Base-by-base conservation (phyloP, 345 rosid genomes). In the Citrus maxima region DNA sequence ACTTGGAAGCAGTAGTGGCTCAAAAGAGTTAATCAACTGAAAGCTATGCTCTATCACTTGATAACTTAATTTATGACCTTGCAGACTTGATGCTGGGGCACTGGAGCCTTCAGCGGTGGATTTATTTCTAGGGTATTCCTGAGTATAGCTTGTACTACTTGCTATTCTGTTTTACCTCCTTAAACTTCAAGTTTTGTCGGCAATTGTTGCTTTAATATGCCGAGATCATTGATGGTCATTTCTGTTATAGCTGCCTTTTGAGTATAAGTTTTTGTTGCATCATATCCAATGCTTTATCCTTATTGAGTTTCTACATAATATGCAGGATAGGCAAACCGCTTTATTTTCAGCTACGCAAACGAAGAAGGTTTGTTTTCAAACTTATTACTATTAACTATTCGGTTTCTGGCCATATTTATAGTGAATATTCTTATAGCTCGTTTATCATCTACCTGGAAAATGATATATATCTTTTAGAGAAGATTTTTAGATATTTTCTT, bases 291-390 rank as follows among this genome's bases (percentile, higher is more conserved):
- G 77, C 35, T n/a, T 61, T 70, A 68, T 74, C 76, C 82, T 87
- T 77, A 87, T 68, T 77, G 49, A 34, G 72, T 51, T 42, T 6
- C 40, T 70, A 38, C 35, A 81, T 61, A 42, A 75, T 80, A 78
- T 85, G 90, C 92, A 96, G 98, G 87, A 86, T 79, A 92, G 98
- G 83, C 99, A 94, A 88, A 93, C 99, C 3, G 98, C 99, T 37
- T 84, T 97, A 70, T 97, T 97, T 86, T 97, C 99, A 61, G 99
- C 98, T 66, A 97, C 99, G 35, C 98, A 97, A 81, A 93, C 99
- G 13, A 88, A 90, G 69, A 92, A 97, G 98, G 99, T 97, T 40
- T 80, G 82, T 79, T 38, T 77, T 40, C 30, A 60, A 34, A 38
- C 55, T 38, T 40, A 24, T 10, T 58, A 1, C 32, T 67, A 35